These are phyloP conservation scores for Fragilariopsis cylindrus DNA, from an alignment of 108 stramenopile genomes.

Conservation along the genomic window DNA sequence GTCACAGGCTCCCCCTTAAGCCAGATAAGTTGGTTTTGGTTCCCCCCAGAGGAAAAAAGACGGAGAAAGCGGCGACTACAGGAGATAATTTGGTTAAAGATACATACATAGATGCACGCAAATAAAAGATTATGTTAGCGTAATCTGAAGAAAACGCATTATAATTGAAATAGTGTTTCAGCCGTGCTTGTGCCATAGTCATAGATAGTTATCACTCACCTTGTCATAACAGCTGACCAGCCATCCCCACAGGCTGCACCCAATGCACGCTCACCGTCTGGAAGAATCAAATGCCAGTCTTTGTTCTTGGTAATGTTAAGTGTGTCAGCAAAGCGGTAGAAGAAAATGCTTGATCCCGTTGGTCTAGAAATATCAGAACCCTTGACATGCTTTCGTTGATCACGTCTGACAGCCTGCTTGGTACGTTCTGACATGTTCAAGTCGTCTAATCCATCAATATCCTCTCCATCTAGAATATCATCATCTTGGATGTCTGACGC, in stretches of 20 bases:
- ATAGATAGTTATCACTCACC: slow-evolving; percentile 23
- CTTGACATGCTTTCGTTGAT: slow-evolving; percentile 41
- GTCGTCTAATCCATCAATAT: slow-evolving; percentile 39
- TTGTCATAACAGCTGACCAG: slow-evolving; percentile 77
- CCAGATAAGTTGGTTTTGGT: slow-evolving; percentile 75
- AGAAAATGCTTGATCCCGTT: slow-evolving; percentile 73
- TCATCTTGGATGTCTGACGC: slow-evolving; percentile 72
- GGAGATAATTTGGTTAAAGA: background rate
- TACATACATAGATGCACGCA: background rate
- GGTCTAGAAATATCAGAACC: slow-evolving; percentile 16
- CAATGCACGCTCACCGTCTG: slow-evolving; percentile 74
- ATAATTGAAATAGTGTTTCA: too few species aligned
- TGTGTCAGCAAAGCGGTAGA: slow-evolving; percentile 73
- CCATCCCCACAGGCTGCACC: slow-evolving; percentile 77
- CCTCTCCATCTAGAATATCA: slow-evolving; percentile 53
- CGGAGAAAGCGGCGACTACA: slow-evolving; percentile 74
- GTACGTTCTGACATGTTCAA: slow-evolving; percentile 53
- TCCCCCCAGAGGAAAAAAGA: slow-evolving; percentile 68
- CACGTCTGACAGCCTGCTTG: slow-evolving; percentile 47
- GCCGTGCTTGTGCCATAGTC: background rate
- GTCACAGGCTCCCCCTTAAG: slow-evolving; percentile 79
- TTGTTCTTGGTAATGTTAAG: slow-evolving; percentile 65
- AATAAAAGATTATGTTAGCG: too few species aligned
- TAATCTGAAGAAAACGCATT: too few species aligned
- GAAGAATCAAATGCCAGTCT: slow-evolving; percentile 79